Base-by-base conservation (phyloP, 768 basidiomycete species). In the Tricholomella constricta region DNA sequence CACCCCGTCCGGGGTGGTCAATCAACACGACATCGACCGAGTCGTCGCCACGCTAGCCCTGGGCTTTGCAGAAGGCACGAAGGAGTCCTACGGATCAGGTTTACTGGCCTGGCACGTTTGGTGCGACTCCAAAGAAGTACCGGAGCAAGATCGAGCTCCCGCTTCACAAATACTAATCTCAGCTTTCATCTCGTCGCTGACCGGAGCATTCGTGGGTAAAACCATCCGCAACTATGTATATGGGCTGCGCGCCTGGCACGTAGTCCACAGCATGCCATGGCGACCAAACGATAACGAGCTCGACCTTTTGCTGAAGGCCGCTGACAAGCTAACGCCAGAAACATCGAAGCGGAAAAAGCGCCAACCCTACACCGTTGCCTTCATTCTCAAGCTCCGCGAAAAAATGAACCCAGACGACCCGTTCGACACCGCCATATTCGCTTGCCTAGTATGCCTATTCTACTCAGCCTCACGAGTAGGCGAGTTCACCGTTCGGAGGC, bases 81-180 rank as follows among this genome's bases (percentile, higher is more conserved):
- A 19, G 23, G 42, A 43, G 14, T 4, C 42, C 3, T 43, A 43
- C 17, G 42, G 42, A 0, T 48, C 72, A 0, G 73, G 77, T 0
- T 60, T 81, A 0, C 61, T 77, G 0, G 56, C 62, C 0, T 81
- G 43, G 43, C 78, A 80, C 26, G 57, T 71, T 0, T 78, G 1
- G 61, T 78, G n/a, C n/a, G n/a, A n/a, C n/a, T n/a, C n/a, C n/a
- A n/a, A n/a, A n/a, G n/a, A n/a, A n/a, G n/a, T n/a, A 2, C 49
- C 70, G 1, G 77, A 81, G 42, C 4, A 19, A 0, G 45, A 67
- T n/a, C 52, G 70, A 2, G 63, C 62, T 1, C 78, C 75, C 0
- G 66, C 63, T 0, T 44, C 27, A 6, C 45, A 48, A 2, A 26
- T 41, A 0, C 53, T 77, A 0, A 27, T 81, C 0, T 25, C 58